Base-by-base conservation (phyloP, 2,329 filamentous ascomycete species). In the Fusarium coffeatum region DNA sequence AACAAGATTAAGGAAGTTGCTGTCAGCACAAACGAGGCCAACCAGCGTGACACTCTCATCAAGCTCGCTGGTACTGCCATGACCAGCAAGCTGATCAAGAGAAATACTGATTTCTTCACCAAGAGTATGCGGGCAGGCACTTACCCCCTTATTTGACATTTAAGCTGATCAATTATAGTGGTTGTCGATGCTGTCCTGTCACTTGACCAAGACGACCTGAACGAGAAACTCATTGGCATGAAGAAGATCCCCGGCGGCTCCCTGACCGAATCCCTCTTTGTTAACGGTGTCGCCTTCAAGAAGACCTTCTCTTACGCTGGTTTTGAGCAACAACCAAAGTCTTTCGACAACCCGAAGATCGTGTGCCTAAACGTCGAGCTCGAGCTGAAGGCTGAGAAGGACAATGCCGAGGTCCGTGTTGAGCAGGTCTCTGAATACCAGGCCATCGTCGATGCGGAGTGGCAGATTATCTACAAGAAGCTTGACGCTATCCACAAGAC, bases 381-480 rank as follows among this genome's bases (percentile, higher is more conserved):
- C 67, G 96, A 99, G 84, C 87, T 99, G 75, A 99, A 99, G 89
- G 95, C 93, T 68, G 96, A 99, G 82, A 99, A 98, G 87, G 96
- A 99, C 84, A 99, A 99, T 77, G 96, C 96, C 64, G 96, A 99
- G 85, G 94, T 99, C 69, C 91, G 96, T 64, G 94, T 99, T 62
- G 96, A 98, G 83, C 94, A 98, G 82, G 96, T 99, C 55, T 97
- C 95, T 22, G 96, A 99, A 83, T 99, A 99, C 85, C 96, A 99
- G 84, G 96, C 96, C 69, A 98, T 99, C 74, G 96, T 99, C 79
- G 96, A 99, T 78, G 96, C 96, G 30, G 96, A 99, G 83, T 99
- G 96, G 96, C 94, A 98, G 83, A 99, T 99, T 79, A 99, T 99
- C 81, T 98, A 92, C 89, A 95, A 98, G 86, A 99, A 99, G 87